These are phyloP conservation scores for Fusarium globosum DNA, from an alignment of 2,329 filamentous ascomycete genomes.

Conservation along the genomic window DNA sequence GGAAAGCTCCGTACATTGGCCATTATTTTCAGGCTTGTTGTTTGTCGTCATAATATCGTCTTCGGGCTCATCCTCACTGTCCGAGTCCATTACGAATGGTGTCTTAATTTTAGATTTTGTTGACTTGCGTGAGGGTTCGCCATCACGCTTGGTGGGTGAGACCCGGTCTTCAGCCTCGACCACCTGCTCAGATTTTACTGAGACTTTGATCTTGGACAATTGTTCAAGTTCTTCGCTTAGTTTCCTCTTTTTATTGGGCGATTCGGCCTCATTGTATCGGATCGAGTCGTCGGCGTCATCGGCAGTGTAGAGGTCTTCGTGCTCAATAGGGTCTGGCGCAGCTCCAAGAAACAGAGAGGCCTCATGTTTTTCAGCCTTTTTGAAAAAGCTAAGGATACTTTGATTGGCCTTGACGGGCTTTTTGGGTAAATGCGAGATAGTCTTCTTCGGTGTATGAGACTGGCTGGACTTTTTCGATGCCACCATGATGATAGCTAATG, in stretches of 20 bases:
- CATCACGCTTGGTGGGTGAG: conserved; percentile 49
- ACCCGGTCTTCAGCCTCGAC: conserved; percentile 37
- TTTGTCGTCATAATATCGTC: conserved; percentile 11
- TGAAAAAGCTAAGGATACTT: conserved; percentile 80
- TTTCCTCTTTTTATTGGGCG: conserved; percentile 47
- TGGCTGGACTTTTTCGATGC: conserved; percentile 49
- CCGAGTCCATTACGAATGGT: conserved; percentile 79
- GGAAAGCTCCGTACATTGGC: conserved; percentile 41
- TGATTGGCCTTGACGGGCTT: conserved; percentile 62
- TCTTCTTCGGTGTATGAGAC: conserved; percentile 49
- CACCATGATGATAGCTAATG: conserved; percentile 46
- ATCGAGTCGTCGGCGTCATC: conserved; percentile 45
- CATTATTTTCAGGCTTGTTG: conserved; percentile 11
- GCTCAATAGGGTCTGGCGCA: conserved; percentile 25
- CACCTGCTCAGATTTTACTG: conserved; percentile 15
- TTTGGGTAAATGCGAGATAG: conserved; percentile 45
- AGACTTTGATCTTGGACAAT: not conserved
- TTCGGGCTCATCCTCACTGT: conserved; percentile 57
- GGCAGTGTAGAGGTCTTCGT: conserved; percentile 45
- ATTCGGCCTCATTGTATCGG: conserved; percentile 51
- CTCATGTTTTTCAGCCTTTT: conserved; percentile 72
- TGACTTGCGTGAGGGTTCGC: conserved; percentile 26
- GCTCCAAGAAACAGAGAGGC: conserved; percentile 66
- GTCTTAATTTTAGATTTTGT: conserved; percentile 44
- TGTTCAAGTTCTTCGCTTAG: conserved; percentile 40